These are phyloP conservation scores for Phragmites australis DNA, from an alignment of 176 grass and related monocot species.

Conservation along the genomic window DNA sequence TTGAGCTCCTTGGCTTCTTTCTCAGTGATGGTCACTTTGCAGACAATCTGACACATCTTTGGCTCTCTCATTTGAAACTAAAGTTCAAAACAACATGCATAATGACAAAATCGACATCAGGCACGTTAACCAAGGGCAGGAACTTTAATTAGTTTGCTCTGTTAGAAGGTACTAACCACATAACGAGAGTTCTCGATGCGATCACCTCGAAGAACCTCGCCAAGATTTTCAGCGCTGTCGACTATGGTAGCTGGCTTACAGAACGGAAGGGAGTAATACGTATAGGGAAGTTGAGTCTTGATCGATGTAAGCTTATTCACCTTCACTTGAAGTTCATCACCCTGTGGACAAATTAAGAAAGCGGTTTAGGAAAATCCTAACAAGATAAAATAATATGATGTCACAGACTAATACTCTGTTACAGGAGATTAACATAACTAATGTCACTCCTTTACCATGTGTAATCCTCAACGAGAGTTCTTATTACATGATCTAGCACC, in stretches of 20 bases:
- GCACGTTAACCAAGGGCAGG: constrained; percentile 1
- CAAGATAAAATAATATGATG: not conserved
- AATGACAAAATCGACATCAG: not conserved
- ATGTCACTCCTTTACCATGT: not conserved
- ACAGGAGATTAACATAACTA: not conserved
- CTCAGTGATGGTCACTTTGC: constrained; percentile 41
- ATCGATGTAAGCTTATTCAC: constrained; percentile 65
- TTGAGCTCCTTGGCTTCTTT: constrained; percentile 65
- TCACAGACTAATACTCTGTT: not conserved
- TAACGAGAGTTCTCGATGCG: constrained; percentile 73
- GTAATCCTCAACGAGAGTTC: not conserved
- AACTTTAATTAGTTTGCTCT: not conserved
- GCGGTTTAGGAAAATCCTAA: not conserved
- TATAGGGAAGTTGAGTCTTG: constrained; percentile 63
- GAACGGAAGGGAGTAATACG: constrained; percentile 67
- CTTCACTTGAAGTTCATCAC: constrained; percentile 49
- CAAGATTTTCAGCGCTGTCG: constrained; percentile 62
- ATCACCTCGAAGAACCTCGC: constrained; percentile 71
- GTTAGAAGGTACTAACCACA: constrained; percentile 37
- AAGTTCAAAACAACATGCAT: not conserved
- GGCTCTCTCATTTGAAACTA: constrained; percentile 68
- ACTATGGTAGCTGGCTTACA: constrained; percentile 54
- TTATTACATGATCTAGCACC: not conserved
- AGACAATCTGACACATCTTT: constrained; percentile 66
- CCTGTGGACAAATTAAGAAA: constrained; percentile 33